Evolutionary conservation across 2,329 filamentous ascomycete species (phyloP).

Genomic region (Aureobasidium subglaciale): DNA sequence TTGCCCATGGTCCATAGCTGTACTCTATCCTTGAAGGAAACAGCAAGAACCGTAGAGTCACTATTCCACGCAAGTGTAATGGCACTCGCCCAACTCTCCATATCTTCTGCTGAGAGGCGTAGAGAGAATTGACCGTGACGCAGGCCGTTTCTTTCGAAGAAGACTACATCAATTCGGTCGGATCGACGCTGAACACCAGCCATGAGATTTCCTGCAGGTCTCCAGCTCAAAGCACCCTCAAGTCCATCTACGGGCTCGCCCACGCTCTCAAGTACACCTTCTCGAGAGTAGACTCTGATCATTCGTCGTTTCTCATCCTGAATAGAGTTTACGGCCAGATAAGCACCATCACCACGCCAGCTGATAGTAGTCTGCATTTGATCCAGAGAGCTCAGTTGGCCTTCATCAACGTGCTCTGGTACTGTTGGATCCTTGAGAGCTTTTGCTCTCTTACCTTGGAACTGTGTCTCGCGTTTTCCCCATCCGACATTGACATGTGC

Average conservation of each 20-base stretch:
- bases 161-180: conserved; percentile 71
- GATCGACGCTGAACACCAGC: conserved; percentile 71
- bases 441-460: conserved; percentile 82
- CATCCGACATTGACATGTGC: conserved; percentile 73
- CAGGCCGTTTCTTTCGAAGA: conserved; percentile 96
- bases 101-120: conserved; percentile 55
- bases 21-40: conserved; percentile 65
- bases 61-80: conserved; percentile 78
- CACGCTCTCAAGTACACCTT: conserved; percentile 84
- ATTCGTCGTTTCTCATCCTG: conserved; percentile 63
- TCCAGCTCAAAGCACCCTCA: conserved; percentile 83
- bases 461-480: conserved; percentile 98
- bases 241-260: conserved; percentile 91
- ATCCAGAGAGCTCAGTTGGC: conserved; percentile 66
- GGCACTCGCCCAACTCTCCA: conserved; percentile 46
- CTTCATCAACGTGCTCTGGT: conserved; percentile 84
- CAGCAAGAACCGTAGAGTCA: conserved; percentile 83
- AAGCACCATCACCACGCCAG: conserved; percentile 93
- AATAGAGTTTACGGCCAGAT: conserved; percentile 74
- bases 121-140: conserved; percentile 93
- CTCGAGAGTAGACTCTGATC: conserved; percentile 83
- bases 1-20: conserved; percentile 97
- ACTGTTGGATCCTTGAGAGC: conserved; percentile 89
- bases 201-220: conserved; percentile 82
- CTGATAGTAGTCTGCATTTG: conserved; percentile 66